Base-by-base conservation (phyloP, 2,329 filamentous ascomycete genomes). In the Fusarium miscanthi region DNA sequence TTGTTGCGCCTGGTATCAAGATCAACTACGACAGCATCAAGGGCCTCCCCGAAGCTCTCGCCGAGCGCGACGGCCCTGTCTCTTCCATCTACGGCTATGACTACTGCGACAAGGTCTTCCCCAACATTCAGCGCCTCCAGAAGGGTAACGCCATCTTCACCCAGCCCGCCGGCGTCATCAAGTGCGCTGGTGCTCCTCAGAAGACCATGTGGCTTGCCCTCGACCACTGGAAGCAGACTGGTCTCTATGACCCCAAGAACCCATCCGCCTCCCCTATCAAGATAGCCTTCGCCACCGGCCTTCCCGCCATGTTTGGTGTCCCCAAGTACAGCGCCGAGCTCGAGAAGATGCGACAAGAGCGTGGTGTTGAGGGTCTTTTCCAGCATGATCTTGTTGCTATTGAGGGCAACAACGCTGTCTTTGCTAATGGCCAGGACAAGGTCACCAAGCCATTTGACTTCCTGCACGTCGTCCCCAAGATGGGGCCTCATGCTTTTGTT, bases 201-300 rank as follows among this genome's bases (percentile, higher is more conserved):
- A 90, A 90, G 80, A 81, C 86, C 75, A 87, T 90, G 87, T 90
- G 88, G 88, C 84, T 90, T 21, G 88, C 88, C 2, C 80, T 89
- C 45, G 87, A 90, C 75, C 79, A 88, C 78, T 90, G 88, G 88
- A 88, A 86, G 79, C 80, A 81, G 35, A 81, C 82, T 1, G 88
- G 87, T 4, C 77, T 88, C 7, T 90, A 89, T 78, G 77, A 85
- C 59, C 74, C 84, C 3, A 66, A 69, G 59, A 80, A 83, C 57
- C 74, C 81, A 1, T 74, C 81, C 2, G 51, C 54, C 10, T 88
- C 86, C 0, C 75, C 83, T 5, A 85, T 90, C 74, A 81, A 85
- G 27, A 86, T 90, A 66, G 84, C 78, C 70, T 90, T 89, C 66
- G 87, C 88, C 9, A 89, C 88, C 0, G 88, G 84, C 0, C 80